phyloP scores from a whole-genome alignment of 148 eudicot species.

The Camellia sinensis region DNA sequence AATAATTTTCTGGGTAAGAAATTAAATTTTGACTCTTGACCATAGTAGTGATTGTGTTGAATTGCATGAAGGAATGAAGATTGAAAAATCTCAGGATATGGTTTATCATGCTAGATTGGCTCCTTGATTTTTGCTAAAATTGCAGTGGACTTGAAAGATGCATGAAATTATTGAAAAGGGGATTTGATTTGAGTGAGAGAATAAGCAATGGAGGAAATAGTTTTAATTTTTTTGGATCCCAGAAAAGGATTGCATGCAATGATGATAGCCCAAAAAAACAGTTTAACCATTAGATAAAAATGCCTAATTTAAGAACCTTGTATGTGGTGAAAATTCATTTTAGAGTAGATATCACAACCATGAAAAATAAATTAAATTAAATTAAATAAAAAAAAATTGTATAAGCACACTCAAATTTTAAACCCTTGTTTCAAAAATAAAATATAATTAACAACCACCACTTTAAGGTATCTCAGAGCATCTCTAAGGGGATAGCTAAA shows the following conservation, averaged over 20 bases:
- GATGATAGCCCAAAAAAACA: background rate
- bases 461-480: too few species aligned
- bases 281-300: background rate
- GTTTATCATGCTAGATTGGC: background rate
- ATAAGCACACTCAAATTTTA: too few species aligned
- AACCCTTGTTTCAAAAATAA: too few species aligned
- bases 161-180: background rate
- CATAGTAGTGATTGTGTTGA: background rate
- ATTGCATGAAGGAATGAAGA: background rate
- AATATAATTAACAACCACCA: too few species aligned
- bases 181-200: background rate
- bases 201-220: background rate
- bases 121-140: background rate
- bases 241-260: background rate
- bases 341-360: too few species aligned
- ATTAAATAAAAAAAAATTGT: too few species aligned
- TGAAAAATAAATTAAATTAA: too few species aligned
- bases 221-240: background rate
- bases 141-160: background rate
- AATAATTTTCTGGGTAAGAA: background rate
- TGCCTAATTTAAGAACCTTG: conserved; percentile 3
- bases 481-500: too few species aligned
- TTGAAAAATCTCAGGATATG: background rate
- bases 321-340: background rate
- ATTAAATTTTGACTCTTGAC: too few species aligned